Percentiles rank a stretch among this genome's conserved stretches.
These are phyloP conservation scores for Linum tenue DNA, from an alignment of 345 rosid species.

Conservation along the genomic window DNA sequence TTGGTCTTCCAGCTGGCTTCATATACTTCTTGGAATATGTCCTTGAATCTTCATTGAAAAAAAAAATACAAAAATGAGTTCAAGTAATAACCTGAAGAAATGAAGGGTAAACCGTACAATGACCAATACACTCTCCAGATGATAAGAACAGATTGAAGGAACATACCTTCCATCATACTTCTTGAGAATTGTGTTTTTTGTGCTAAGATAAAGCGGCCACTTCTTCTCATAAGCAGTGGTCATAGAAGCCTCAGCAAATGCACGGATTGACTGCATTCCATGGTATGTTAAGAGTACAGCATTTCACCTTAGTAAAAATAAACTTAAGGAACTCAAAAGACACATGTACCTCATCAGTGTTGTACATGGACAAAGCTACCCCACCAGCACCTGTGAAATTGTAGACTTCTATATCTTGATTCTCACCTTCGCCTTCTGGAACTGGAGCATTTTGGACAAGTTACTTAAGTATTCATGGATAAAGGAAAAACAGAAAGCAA, in stretches of 20 bases:
- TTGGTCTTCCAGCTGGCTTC: conserved; percentile 88
- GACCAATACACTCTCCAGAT: too few species aligned
- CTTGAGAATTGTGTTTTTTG: conserved; percentile 95
- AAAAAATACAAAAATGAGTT: conserved; percentile 7
- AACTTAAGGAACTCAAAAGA: not conserved
- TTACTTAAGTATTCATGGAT: not conserved
- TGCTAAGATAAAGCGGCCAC: conserved; percentile 99
- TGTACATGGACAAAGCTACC: conserved; percentile 86
- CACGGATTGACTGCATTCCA: conserved; percentile 59
- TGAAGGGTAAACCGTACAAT: not conserved
- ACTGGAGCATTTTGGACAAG: conserved; percentile 29
- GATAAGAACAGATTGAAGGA: not conserved
- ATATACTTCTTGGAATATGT: conserved; percentile 94
- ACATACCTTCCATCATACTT: conserved; percentile 96
- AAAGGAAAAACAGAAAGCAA: not conserved
- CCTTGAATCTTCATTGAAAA: conserved; percentile 67
- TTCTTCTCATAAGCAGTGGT: conserved; percentile 79
- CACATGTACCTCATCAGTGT: conserved; percentile 81
- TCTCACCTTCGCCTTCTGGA: conserved; percentile 70
- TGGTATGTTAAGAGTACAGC: not conserved
- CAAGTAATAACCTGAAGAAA: not conserved
- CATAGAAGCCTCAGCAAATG: conserved; percentile 97
- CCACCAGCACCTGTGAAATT: conserved; percentile 89
- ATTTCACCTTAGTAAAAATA: not conserved
- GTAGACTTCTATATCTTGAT: conserved; percentile 69